A percentile compares a stretch with the other conserved stretches of the same genome.
phyloP scores from a whole-genome alignment of 208 protist species.

The Histomonas meleagridis region DNA sequence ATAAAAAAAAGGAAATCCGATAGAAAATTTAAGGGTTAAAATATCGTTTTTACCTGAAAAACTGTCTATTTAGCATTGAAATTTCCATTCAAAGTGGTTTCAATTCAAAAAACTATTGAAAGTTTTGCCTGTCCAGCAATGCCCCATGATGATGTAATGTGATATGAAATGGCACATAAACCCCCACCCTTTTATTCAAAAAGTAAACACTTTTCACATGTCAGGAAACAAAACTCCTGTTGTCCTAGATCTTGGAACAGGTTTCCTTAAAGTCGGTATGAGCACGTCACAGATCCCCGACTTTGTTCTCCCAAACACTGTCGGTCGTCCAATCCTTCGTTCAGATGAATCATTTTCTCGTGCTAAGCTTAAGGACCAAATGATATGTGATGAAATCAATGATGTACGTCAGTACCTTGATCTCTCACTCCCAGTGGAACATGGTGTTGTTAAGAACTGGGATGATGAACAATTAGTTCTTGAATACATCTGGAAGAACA shows the following conservation, averaged over 20 bases:
- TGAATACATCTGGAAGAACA: constrained; percentile 64
- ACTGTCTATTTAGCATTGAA: too few species aligned
- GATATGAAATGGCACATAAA: too few species aligned
- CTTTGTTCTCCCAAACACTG: constrained; percentile 79
- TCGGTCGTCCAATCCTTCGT: constrained; percentile 75
- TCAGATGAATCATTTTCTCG: constrained; percentile 57
- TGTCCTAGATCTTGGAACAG: constrained; percentile 53
- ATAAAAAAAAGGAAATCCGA: too few species aligned
- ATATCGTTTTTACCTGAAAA: too few species aligned
- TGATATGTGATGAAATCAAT: constrained; percentile 74
- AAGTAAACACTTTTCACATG: too few species aligned
- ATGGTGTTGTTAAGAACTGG: constrained; percentile 87
- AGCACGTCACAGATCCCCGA: constrained; percentile 81
- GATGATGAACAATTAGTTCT: constrained; percentile 83
- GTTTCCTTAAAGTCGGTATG: constrained; percentile 87
- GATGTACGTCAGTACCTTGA: constrained; percentile 59
- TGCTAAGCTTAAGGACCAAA: constrained; percentile 62
- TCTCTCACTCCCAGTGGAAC: constrained; percentile 76
- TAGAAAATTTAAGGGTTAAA: too few species aligned
- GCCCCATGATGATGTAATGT: too few species aligned
- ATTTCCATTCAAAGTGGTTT: too few species aligned
- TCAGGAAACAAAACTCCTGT: constrained; percentile 43
- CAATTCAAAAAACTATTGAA: too few species aligned
- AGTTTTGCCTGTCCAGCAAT: too few species aligned
- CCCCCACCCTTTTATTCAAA: too few species aligned